Conservation (phyloP, 2,329 filamentous ascomycete genomes). For the Aspergillus neotritici region DNA sequence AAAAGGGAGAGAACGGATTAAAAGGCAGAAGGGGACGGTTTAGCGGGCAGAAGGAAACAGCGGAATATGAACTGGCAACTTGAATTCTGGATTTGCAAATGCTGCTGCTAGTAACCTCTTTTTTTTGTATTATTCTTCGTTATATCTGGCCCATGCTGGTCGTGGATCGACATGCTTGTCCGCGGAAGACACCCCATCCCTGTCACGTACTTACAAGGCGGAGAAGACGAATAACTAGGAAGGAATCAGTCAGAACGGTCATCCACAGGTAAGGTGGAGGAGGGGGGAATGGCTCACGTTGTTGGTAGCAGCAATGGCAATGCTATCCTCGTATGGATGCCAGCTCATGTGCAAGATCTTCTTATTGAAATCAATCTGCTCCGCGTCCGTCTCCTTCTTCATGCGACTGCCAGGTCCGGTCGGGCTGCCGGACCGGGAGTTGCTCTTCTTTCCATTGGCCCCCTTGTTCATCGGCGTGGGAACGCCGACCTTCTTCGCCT, state of each 20-base stretch:
- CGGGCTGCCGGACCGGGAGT: slow-evolving; percentile 82
- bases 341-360: slow-evolving; percentile 99
- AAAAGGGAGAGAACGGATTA: not conserved
- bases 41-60: slow-evolving; percentile 6
- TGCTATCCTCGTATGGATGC: slow-evolving; percentile 99
- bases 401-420: slow-evolving; percentile 85
- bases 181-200: slow-evolving; percentile 18
- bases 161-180: slow-evolving; percentile 19
- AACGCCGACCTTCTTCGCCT: slow-evolving; percentile 98
- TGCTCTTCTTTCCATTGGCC: slow-evolving; percentile 71
- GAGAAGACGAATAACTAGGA: slow-evolving; percentile 70
- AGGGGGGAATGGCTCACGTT: slow-evolving; percentile 64
- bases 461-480: slow-evolving; percentile 89
- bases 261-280: not conserved
- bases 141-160: slow-evolving; percentile 4
- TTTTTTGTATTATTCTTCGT: slow-evolving; percentile 12
- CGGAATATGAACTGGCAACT: slow-evolving; percentile 19
- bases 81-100: slow-evolving; percentile 18
- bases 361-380: slow-evolving; percentile 99
- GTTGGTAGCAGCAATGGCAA: slow-evolving; percentile 98
- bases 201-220: slow-evolving; percentile 50
- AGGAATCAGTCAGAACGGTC: slow-evolving; percentile 6
- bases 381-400: slow-evolving; percentile 97
- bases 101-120: slow-evolving; percentile 21
- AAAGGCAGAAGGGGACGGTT: slow-evolving; percentile 4